Conservation (phyloP, 1,139 yeast species). For the Hyphopichia burtonii region DNA sequence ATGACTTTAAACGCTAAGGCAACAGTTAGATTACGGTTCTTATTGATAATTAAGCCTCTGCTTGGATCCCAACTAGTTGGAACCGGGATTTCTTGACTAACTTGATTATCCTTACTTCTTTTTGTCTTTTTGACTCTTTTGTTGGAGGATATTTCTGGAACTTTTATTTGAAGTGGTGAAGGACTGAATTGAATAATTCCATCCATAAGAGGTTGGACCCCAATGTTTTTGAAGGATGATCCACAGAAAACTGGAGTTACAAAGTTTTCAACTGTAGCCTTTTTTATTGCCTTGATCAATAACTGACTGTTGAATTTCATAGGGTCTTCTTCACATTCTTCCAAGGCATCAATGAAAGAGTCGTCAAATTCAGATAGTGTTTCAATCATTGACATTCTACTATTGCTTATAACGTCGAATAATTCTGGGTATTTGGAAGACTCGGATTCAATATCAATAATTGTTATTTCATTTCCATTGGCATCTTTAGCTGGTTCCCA, state of each 20-base stretch:
- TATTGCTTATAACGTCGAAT: constrained; percentile 49
- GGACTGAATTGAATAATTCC: constrained; percentile 79
- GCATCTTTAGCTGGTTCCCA: constrained; percentile 54
- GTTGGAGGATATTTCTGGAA: constrained; percentile 53
- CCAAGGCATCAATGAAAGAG: constrained; percentile 66
- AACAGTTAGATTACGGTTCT: constrained; percentile 59
- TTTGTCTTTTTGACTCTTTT: constrained; percentile 10
- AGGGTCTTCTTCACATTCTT: constrained; percentile 71
- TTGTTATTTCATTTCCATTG: constrained; percentile 57
- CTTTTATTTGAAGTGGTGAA: constrained; percentile 63
- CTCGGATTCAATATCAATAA: constrained; percentile 37
- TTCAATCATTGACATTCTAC: constrained; percentile 79
- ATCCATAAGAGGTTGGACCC: constrained; percentile 92
- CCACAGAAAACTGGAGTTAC: constrained; percentile 89
- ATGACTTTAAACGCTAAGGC: constrained; percentile 90
- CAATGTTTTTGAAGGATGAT: constrained; percentile 87
- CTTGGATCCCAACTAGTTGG: constrained; percentile 37
- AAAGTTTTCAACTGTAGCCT: constrained; percentile 55
- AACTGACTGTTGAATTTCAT: constrained; percentile 54
- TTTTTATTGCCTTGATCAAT: constrained; percentile 58
- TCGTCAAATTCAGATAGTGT: constrained; percentile 84
- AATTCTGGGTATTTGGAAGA: constrained; percentile 30
- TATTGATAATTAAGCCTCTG: constrained; percentile 53
- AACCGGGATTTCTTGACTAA: constrained; percentile 17
- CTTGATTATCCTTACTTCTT: neutral